Evolutionary conservation across 2,329 filamentous ascomycete species (phyloP).

Genomic region (Pochonia chlamydosporia): DNA sequence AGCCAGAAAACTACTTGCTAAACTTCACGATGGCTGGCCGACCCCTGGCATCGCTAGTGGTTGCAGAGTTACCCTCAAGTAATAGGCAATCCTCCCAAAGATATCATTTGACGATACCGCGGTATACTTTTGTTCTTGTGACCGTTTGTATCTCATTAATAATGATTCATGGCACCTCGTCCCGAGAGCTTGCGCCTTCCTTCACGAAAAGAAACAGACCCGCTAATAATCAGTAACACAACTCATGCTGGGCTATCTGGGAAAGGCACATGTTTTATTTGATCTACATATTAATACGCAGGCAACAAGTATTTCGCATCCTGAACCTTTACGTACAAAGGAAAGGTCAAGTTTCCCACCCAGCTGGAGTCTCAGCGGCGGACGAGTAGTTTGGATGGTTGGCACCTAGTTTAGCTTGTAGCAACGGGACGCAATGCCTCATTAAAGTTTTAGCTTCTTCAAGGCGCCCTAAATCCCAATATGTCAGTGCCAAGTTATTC

Average conservation of each 20-base stretch:
- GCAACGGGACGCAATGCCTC: not conserved
- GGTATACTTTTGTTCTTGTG: not conserved
- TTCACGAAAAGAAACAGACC: not conserved
- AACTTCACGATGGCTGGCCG: not conserved
- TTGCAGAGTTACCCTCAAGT: not conserved
- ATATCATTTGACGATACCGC: not conserved
- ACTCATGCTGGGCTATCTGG: not conserved
- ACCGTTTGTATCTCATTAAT: not conserved
- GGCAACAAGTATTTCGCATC: not conserved
- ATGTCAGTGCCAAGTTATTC: not conserved
- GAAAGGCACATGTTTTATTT: not conserved
- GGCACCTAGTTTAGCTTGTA: not conserved
- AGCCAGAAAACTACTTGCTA: not conserved
- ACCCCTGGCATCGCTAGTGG: not conserved
- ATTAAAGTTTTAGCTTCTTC: not conserved
- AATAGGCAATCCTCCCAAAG: not conserved
- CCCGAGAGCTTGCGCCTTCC: not conserved
- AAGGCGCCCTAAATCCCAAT: not conserved
- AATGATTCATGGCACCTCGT: not conserved
- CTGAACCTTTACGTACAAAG: not conserved
- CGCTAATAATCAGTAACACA: too few species aligned
- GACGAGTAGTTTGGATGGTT: not conserved
- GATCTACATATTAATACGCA: not conserved
- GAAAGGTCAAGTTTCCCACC: not conserved
- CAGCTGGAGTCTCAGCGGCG: not conserved